phyloP scores from a whole-genome alignment of 768 basidiomycete species.

The Candolleomyces aberdarensis region DNA sequence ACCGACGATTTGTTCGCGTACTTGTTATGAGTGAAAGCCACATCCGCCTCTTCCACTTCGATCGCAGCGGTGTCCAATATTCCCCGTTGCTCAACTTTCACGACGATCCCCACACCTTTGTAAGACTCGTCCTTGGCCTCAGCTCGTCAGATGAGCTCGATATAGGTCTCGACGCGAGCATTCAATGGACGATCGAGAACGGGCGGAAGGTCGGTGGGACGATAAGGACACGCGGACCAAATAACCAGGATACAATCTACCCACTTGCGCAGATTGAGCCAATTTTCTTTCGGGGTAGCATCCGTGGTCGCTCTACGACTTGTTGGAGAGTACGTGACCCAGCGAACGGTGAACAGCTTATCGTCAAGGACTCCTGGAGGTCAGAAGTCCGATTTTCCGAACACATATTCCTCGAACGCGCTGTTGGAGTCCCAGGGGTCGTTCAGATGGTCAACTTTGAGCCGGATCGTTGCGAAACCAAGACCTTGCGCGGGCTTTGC shows the following conservation, averaged over 20 bases:
- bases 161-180: not conserved
- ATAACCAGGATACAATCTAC: not conserved
- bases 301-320: not conserved
- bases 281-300: not conserved
- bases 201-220: not conserved
- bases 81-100: not conserved
- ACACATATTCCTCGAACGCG: not conserved
- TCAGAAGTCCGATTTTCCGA: not conserved
- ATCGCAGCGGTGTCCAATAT: constrained; percentile 1
- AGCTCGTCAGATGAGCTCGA: not conserved
- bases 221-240: not conserved
- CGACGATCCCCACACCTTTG: not conserved
- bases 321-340: not conserved
- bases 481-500: not conserved
- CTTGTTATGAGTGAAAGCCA: not conserved
- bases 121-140: not conserved
- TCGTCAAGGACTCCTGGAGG: not conserved
- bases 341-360: not conserved
- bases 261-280: not conserved
- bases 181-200: not conserved
- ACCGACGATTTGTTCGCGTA: not conserved
- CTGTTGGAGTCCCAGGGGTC: not conserved
- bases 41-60: constrained; percentile 1
- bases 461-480: not conserved
- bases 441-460: not conserved